Base-by-base conservation (phyloP, 345 rosid genomes). In the Microthlaspi erraticum region DNA sequence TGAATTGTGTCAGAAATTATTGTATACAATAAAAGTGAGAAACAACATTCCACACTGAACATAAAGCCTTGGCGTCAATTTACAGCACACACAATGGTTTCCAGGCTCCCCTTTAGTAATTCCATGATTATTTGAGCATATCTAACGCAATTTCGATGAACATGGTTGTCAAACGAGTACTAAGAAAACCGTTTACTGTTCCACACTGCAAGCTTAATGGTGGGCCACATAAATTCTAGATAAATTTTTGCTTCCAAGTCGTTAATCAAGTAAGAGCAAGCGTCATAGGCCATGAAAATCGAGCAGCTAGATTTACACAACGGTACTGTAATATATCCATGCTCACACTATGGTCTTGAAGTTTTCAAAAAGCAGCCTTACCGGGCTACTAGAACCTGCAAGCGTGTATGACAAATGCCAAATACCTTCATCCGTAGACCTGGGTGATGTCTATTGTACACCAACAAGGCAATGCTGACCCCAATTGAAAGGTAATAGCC, bases 391-490 rank as follows among this genome's bases (percentile, higher is more conserved):
- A 81, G 81, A 82, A 88, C 90, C 85, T 78, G 88, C 92, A 88
- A 80, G 81, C 63, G 85, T 77, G 87, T 82, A 85, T 74, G 80
- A 70, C 68, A 79, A 87, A 82, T 77, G 93, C 87, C 84, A 81
- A 88, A 89, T 86, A 91, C 92, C 96, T 91, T 93, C 93, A 74
- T 86, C 91, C 60, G 83, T 87, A 85, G 87, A 85, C 82, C 86
- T 78, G 72, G 78, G 84, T 88, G 83, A 80, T 84, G 93, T 86
- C 84, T 88, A 90, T 82, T 79, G 98, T 86, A 88, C 98, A 90
- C 97, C 93, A 88, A 84, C 87, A 84, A 85, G 88, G 93, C 97
- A 91, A 90, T 82, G 96, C 91, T 83, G 91, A 82, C 83, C 87
- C 92, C 93, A 82, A 65, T 86, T 83, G 85, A 79, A 84, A 83